Evolutionary conservation across 331 rosid genomes (phyloP).

Genomic region (Malus hybrid): DNA sequence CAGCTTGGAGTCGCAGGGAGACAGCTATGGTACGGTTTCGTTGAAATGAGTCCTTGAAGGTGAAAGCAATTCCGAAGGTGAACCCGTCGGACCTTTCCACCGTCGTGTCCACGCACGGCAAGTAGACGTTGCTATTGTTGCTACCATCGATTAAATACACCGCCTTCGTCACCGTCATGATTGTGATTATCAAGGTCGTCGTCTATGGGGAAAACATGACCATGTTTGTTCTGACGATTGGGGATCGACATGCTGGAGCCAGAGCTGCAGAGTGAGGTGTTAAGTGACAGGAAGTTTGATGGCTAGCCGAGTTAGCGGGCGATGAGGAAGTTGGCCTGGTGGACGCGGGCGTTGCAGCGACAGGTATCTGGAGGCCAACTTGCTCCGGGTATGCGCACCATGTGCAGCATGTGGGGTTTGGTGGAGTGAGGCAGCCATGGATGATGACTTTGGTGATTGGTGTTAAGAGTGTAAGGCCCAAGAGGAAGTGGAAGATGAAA

Average conservation of each 20-base stretch:
- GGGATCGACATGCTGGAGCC: neutral
- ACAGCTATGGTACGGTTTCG: slow-evolving; percentile 33
- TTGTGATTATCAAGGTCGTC: slow-evolving; percentile 8
- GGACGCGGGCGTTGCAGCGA: too few relatives aligned
- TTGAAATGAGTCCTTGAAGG: slow-evolving; percentile 40
- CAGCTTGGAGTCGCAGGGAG: slow-evolving; percentile 41
- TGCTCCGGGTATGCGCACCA: too few relatives aligned
- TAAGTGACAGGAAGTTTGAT: too few relatives aligned
- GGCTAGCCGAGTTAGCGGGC: too few relatives aligned
- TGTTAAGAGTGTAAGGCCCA: too few relatives aligned
- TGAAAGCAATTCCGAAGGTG: slow-evolving; percentile 66
- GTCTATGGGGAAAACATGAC: slow-evolving; percentile 22
- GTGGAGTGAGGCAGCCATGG: too few relatives aligned
- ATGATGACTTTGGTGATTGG: too few relatives aligned
- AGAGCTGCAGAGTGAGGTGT: too few relatives aligned
- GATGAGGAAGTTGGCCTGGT: too few relatives aligned
- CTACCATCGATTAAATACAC: slow-evolving; percentile 22
- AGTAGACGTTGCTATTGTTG: slow-evolving; percentile 47
- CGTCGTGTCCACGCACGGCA: slow-evolving; percentile 66
- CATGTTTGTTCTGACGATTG: slow-evolving; percentile 28
- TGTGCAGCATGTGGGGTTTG: too few relatives aligned
- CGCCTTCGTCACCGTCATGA: neutral
- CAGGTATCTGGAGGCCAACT: too few relatives aligned
- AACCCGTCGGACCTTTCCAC: slow-evolving; percentile 71
- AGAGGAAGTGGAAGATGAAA: too few relatives aligned